Conservation (phyloP, 2,329 filamentous ascomycete species). For the Claviceps maximensis region DNA sequence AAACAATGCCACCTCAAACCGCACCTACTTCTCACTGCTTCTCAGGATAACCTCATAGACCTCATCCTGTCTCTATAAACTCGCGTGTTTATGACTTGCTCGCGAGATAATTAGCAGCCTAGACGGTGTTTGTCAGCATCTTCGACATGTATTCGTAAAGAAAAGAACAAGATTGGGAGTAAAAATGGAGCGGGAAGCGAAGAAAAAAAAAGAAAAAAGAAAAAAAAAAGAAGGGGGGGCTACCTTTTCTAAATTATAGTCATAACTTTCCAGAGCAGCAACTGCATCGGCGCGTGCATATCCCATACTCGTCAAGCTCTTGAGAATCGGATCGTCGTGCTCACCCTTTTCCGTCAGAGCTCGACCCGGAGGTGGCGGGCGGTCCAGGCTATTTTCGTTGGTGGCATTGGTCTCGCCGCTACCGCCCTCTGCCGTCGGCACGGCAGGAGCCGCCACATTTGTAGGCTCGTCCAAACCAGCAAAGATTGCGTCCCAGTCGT, state of each 20-base stretch:
- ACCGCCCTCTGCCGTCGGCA: not conserved
- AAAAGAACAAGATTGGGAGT: not conserved
- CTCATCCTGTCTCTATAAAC: not conserved
- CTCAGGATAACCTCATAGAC: not conserved
- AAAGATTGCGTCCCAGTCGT: constrained; percentile 96
- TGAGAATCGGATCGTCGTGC: constrained; percentile 84
- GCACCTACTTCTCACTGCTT: not conserved
- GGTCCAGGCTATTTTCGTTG: constrained; percentile 8
- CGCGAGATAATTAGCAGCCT: constrained; percentile 43
- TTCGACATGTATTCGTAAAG: not conserved
- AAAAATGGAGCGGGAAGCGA: too few species aligned
- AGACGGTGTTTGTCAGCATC: constrained; percentile 7
- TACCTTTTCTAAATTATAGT: constrained; percentile 93
- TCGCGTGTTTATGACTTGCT: constrained; percentile 31
- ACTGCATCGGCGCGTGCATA: constrained; percentile 64
- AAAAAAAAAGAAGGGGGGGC: constrained; percentile 17
- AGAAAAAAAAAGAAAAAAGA: not conserved
- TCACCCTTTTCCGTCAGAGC: constrained; percentile 61
- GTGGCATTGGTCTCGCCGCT: not conserved
- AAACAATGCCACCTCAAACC: not conserved
- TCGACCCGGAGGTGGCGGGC: constrained; percentile 35
- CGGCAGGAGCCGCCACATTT: constrained; percentile 14
- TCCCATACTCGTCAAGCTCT: constrained; percentile 81
- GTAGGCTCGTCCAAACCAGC: constrained; percentile 55
- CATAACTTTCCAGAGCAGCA: constrained; percentile 77